These are phyloP conservation scores for Pythium inflatum DNA, from an alignment of 352 stramenopile species.

Conservation along the genomic window DNA sequence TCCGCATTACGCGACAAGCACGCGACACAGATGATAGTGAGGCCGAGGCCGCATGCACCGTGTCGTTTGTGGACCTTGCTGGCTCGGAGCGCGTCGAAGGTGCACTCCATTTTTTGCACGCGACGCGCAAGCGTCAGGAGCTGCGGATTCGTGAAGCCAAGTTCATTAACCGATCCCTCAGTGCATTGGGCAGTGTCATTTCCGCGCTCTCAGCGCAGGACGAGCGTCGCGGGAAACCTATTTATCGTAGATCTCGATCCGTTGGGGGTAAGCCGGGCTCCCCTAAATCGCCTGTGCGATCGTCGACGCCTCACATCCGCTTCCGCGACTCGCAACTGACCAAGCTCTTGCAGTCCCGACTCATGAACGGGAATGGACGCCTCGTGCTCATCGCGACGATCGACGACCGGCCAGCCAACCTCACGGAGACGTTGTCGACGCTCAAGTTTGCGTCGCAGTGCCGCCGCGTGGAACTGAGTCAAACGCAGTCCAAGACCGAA, in stretches of 20 bases:
- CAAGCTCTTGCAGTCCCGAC: slow-evolving; percentile 62
- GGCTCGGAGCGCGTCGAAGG: slow-evolving; percentile 69
- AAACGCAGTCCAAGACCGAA: slow-evolving; percentile 15
- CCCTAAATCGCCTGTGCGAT: neutral
- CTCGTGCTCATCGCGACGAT: slow-evolving; percentile 70
- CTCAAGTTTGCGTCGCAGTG: slow-evolving; percentile 80
- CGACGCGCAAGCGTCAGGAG: slow-evolving; percentile 55
- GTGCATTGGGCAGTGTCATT: slow-evolving; percentile 70
- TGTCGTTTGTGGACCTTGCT: slow-evolving; percentile 77
- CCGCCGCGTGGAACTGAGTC: slow-evolving; percentile 54
- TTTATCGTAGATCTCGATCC: neutral
- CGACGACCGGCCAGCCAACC: slow-evolving; percentile 54
- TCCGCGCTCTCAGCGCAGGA: slow-evolving; percentile 43
- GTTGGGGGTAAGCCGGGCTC: neutral
- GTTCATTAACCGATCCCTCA: slow-evolving; percentile 79
- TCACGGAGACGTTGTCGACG: slow-evolving; percentile 70
- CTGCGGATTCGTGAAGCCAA: slow-evolving; percentile 76
- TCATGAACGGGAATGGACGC: slow-evolving; percentile 47
- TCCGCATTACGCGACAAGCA: slow-evolving; percentile 37
- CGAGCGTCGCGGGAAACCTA: neutral
- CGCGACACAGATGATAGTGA: slow-evolving; percentile 36
- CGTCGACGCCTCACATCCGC: slow-evolving; percentile 39
- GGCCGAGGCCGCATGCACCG: slow-evolving; percentile 28
- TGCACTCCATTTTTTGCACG: slow-evolving; percentile 52
- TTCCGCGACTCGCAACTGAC: slow-evolving; percentile 80